A percentile compares a stretch with the other conserved stretches of the same genome.
These are phyloP conservation scores for Emmonsiellopsis sp. DNA, from an alignment of 2,329 filamentous ascomycete species.

Conservation along the genomic window DNA sequence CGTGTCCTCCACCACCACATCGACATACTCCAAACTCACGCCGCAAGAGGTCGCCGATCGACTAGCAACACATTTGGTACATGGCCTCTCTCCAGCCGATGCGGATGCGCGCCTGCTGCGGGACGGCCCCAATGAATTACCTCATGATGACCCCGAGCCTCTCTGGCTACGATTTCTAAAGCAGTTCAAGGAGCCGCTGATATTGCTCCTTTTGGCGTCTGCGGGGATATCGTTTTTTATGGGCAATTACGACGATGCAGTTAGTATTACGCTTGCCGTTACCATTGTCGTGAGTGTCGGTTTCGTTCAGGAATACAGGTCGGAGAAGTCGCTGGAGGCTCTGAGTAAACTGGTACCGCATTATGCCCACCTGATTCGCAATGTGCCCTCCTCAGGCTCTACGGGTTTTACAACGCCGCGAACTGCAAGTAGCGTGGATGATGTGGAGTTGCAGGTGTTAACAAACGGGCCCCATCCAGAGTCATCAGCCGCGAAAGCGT, in stretches of 20 bases:
- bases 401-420: slow-evolving; percentile 15
- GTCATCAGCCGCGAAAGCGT: slow-evolving; percentile 61
- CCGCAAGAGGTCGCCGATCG: slow-evolving; percentile 66
- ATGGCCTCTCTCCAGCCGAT: slow-evolving; percentile 72
- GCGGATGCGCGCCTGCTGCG: slow-evolving; percentile 69
- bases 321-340: slow-evolving; percentile 93
- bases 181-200: slow-evolving; percentile 94
- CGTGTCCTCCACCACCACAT: slow-evolving; percentile 27
- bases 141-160: slow-evolving; percentile 86
- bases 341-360: slow-evolving; percentile 90
- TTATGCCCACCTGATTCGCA: slow-evolving; percentile 85
- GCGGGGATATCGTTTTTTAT: slow-evolving; percentile 81
- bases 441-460: slow-evolving; percentile 41
- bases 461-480: slow-evolving; percentile 43
- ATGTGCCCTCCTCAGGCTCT: slow-evolving; percentile 22
- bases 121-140: slow-evolving; percentile 87
- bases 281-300: slow-evolving; percentile 95
- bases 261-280: slow-evolving; percentile 92
- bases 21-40: slow-evolving; percentile 56
- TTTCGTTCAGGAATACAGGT: slow-evolving; percentile 94
- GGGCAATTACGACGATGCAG: slow-evolving; percentile 86
- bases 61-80: slow-evolving; percentile 70
- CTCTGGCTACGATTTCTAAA: slow-evolving; percentile 91
- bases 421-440: slow-evolving; percentile 23
- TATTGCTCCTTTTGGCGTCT: slow-evolving; percentile 81